A percentile compares a stretch with the other conserved stretches of the same genome.
These are phyloP conservation scores for Mucor plumbeus DNA, from an alignment of 371 early-diverging fungal genomes.

Conservation along the genomic window DNA sequence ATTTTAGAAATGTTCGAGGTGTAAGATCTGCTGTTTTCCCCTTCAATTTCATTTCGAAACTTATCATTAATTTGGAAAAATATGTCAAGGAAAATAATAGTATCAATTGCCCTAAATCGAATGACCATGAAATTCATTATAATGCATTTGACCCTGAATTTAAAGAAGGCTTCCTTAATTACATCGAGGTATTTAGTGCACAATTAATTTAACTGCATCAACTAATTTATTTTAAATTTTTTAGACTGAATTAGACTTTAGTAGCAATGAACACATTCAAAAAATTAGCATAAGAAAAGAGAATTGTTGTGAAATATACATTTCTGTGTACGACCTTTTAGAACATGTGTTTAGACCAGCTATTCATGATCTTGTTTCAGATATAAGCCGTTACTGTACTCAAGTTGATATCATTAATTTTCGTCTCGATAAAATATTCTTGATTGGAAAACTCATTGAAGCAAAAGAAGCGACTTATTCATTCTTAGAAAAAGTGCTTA, in stretches of 20 bases:
- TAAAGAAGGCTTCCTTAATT: background rate
- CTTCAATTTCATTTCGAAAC: conserved; percentile 13
- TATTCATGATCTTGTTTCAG: conserved; percentile 2
- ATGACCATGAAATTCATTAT: background rate
- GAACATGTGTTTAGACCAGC: conserved; percentile 17
- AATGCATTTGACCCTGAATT: background rate
- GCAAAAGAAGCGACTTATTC: background rate
- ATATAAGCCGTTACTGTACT: conserved; percentile 11
- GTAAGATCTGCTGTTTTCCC: conserved; percentile 7
- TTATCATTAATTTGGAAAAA: conserved; percentile 4
- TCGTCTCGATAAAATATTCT: conserved; percentile 18
- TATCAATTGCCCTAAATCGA: background rate
- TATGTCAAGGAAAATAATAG: background rate
- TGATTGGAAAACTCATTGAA: conserved; percentile 8
- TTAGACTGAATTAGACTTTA: conserved; percentile 8
- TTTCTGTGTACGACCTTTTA: conserved; percentile 16
- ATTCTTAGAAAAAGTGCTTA: conserved; percentile 6
- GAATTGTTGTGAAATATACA: background rate
- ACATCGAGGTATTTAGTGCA: background rate
- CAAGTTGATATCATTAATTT: conserved; percentile 6
- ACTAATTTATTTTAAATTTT: background rate
- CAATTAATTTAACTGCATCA: background rate
- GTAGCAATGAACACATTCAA: conserved; percentile 8
- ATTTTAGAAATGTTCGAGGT: conserved; percentile 19
- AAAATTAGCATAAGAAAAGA: conserved; percentile 1